phyloP scores from a whole-genome alignment of 2,329 filamentous ascomycete species.

The Diaporthe velutina region DNA sequence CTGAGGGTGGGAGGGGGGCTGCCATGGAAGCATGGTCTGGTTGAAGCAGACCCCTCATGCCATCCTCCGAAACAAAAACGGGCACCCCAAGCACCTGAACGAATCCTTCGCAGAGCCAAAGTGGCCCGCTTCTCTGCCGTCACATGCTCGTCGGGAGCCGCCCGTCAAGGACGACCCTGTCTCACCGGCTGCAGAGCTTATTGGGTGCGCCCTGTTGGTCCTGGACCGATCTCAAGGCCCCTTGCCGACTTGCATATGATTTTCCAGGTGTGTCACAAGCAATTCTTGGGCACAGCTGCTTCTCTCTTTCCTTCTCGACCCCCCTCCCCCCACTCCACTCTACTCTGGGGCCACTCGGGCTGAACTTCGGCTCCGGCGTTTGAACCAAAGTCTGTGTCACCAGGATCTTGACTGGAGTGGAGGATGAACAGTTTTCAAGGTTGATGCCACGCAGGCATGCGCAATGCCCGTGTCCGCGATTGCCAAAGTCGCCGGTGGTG shows the following conservation, averaged over 20 bases:
- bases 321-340: background rate
- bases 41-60: background rate
- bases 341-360: background rate
- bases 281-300: slow-evolving; percentile 35
- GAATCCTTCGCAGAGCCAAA: slow-evolving; percentile 7
- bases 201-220: slow-evolving; percentile 26
- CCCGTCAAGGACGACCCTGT: slow-evolving; percentile 36
- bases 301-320: slow-evolving; percentile 17
- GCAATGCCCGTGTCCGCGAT: background rate
- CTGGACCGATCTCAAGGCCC: slow-evolving; percentile 23
- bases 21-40: background rate
- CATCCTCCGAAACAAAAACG: slow-evolving; percentile 28
- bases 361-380: slow-evolving; percentile 30
- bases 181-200: slow-evolving; percentile 33
- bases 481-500: background rate
- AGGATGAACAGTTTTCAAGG: background rate
- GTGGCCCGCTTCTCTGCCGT: slow-evolving; percentile 16
- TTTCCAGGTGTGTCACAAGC: slow-evolving; percentile 37
- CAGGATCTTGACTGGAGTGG: background rate
- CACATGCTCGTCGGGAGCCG: slow-evolving; percentile 38
- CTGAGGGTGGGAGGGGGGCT: background rate
- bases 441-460: background rate
- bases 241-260: slow-evolving; percentile 37
- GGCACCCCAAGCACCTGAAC: background rate
- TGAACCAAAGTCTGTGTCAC: slow-evolving; percentile 28